Conservation (phyloP, 768 basidiomycete species). For the Postia placenta region DNA sequence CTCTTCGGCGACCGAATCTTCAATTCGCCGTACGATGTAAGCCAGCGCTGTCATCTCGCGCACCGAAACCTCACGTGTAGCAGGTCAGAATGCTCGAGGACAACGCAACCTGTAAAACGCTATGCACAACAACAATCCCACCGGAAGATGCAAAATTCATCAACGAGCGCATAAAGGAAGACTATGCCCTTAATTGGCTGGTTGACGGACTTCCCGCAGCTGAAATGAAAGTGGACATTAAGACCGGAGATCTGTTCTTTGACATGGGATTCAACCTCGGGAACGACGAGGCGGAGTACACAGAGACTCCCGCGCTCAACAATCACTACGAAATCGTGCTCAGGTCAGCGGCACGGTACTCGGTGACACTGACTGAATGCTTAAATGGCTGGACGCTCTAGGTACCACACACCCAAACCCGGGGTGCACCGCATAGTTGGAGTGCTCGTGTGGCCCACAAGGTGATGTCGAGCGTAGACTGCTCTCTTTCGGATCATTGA, state of each 20-base stretch:
- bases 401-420: conserved; percentile 73
- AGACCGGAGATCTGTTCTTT: conserved; percentile 81
- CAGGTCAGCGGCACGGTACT: conserved; percentile 37
- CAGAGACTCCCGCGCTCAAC: conserved; percentile 65
- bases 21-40: conserved; percentile 80
- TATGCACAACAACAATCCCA: conserved; percentile 62
- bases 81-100: conserved; percentile 81
- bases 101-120: conserved; percentile 65
- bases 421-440: conserved; percentile 85
- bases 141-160: conserved; percentile 80
- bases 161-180: conserved; percentile 85
- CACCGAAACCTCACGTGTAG: conserved; percentile 5
- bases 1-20: conserved; percentile 97
- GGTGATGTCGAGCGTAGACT: conserved; percentile 22
- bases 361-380: background rate
- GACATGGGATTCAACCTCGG: conserved; percentile 96
- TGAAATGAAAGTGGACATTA: conserved; percentile 80
- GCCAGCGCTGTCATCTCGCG: background rate
- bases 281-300: conserved; percentile 49
- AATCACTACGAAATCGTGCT: conserved; percentile 91
- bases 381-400: conserved; percentile 22
- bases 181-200: conserved; percentile 93
- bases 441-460: conserved; percentile 77
- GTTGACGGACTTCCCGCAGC: conserved; percentile 91
- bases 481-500: background rate